These are phyloP conservation scores for Chaetomium strumarium DNA, from an alignment of 2,329 filamentous ascomycete genomes.

Conservation along the genomic window DNA sequence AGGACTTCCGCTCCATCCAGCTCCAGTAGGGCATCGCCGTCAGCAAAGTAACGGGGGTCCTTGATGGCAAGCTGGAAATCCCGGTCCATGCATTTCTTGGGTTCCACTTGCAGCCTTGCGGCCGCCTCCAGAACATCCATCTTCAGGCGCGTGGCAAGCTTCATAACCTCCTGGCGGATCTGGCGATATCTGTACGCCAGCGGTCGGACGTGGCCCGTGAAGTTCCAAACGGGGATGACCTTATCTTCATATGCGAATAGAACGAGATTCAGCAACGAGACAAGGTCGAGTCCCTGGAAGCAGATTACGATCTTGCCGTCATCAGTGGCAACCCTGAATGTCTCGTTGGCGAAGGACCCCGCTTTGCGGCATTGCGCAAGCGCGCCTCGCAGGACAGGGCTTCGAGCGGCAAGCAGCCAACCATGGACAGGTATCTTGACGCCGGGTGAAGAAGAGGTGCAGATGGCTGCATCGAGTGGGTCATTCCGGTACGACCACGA, in stretches of 20 bases:
- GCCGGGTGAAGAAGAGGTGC: slow-evolving; percentile 58
- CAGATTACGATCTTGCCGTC: slow-evolving; percentile 52
- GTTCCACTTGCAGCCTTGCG: slow-evolving; percentile 65
- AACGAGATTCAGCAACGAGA: slow-evolving; percentile 73
- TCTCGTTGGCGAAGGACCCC: slow-evolving; percentile 52
- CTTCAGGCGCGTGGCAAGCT: slow-evolving; percentile 64
- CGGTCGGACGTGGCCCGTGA: slow-evolving; percentile 58
- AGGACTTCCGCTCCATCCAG: slow-evolving; percentile 65
- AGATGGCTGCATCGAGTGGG: slow-evolving; percentile 40
- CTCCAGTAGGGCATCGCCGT: slow-evolving; percentile 73
- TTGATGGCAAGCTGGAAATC: slow-evolving; percentile 67
- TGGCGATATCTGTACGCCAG: slow-evolving; percentile 71
- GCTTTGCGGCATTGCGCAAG: slow-evolving; percentile 52
- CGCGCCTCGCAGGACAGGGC: slow-evolving; percentile 57
- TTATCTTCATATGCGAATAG: slow-evolving; percentile 77
- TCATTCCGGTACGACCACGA: slow-evolving; percentile 35
- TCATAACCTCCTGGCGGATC: slow-evolving; percentile 82
- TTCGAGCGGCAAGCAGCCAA: slow-evolving; percentile 73
- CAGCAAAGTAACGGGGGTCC: slow-evolving; percentile 66
- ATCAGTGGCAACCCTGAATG: slow-evolving; percentile 50
- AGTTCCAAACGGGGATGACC: slow-evolving; percentile 81
- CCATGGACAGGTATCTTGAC: slow-evolving; percentile 74
- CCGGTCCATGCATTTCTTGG: slow-evolving; percentile 55
- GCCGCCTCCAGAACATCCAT: slow-evolving; percentile 69
- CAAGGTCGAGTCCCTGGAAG: slow-evolving; percentile 65